Conservation (phyloP, 495 filamentous ascomycete genomes). For the Aspergillus incahuasiensis region DNA sequence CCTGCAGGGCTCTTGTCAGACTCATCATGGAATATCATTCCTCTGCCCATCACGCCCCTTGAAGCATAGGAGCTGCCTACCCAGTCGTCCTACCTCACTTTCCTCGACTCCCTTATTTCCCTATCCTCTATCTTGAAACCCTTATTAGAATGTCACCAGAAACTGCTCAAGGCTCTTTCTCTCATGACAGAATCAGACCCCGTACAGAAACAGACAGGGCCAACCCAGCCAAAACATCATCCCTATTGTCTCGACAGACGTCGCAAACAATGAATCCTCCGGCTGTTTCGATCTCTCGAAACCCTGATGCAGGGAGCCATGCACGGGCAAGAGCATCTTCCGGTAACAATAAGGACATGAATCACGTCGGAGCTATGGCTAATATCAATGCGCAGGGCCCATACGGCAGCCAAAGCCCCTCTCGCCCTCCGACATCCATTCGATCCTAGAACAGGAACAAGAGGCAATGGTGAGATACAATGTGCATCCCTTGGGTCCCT, state of each 20-base stretch:
- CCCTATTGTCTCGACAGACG: constrained; percentile 40
- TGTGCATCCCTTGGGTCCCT: background rate
- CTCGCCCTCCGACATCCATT: constrained; percentile 80
- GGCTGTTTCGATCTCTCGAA: constrained; percentile 30
- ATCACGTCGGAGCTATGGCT: background rate
- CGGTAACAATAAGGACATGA: constrained; percentile 26
- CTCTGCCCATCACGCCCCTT: background rate
- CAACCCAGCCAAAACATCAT: constrained; percentile 40
- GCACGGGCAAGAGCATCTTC: constrained; percentile 56
- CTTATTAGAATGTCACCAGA: constrained; percentile 52
- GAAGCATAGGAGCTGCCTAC: background rate
- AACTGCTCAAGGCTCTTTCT: constrained; percentile 55
- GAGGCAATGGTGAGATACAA: constrained; percentile 71
- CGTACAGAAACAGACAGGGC: constrained; percentile 49
- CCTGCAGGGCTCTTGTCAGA: constrained; percentile 2
- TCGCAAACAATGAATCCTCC: constrained; percentile 48
- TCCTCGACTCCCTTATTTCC: background rate
- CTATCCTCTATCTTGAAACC: background rate
- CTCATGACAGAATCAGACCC: constrained; percentile 40
- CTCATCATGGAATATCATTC: background rate
- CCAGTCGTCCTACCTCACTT: background rate
- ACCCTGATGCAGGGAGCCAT: constrained; percentile 33
- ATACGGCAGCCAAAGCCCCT: constrained; percentile 77
- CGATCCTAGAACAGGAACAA: constrained; percentile 86
- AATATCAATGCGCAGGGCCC: constrained; percentile 42